phyloP scores from a whole-genome alignment of 2,329 filamentous ascomycete genomes.

The Magnaporthiopsis poae region DNA sequence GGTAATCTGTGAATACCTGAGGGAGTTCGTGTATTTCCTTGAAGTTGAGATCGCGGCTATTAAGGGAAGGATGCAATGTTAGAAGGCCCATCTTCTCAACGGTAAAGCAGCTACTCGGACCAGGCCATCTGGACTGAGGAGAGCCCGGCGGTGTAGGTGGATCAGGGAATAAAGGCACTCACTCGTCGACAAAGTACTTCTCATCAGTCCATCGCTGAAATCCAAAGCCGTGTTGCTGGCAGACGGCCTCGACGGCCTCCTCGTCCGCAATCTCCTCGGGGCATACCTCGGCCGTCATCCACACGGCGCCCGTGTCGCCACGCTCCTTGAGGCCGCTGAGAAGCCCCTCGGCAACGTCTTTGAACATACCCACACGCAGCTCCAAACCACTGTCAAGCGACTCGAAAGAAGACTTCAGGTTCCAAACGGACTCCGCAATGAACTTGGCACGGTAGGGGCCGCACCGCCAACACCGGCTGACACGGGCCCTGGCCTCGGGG shows the following conservation, averaged over 20 bases:
- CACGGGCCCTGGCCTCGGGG: conserved; percentile 54
- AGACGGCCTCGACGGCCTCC: conserved; percentile 39
- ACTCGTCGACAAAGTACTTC: conserved; percentile 75
- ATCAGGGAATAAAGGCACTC: conserved; percentile 26
- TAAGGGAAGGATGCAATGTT: conserved; percentile 6
- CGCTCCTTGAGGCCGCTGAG: conserved; percentile 36
- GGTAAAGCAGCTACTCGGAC: neutral
- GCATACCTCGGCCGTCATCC: conserved; percentile 64
- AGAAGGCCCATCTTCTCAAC: conserved; percentile 9
- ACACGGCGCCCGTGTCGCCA: conserved; percentile 45
- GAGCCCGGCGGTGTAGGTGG: too few species aligned
- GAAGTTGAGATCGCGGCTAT: conserved; percentile 57
- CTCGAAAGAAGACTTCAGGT: conserved; percentile 55
- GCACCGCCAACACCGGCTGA: conserved; percentile 62
- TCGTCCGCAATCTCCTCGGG: conserved; percentile 61
- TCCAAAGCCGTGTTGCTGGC: conserved; percentile 41
- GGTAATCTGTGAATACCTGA: conserved; percentile 66
- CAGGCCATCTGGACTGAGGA: neutral
- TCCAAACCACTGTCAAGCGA: conserved; percentile 49
- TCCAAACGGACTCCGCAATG: conserved; percentile 62
- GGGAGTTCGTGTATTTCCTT: conserved; percentile 50
- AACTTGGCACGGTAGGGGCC: conserved; percentile 65
- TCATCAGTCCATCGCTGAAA: conserved; percentile 63
- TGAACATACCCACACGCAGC: conserved; percentile 52
- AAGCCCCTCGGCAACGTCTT: conserved; percentile 50